A percentile compares a stretch with the other conserved stretches of the same genome.
Evolutionary conservation across 768 basidiomycete genomes (phyloP).

Genomic region (Hydnomerulius pinastri): DNA sequence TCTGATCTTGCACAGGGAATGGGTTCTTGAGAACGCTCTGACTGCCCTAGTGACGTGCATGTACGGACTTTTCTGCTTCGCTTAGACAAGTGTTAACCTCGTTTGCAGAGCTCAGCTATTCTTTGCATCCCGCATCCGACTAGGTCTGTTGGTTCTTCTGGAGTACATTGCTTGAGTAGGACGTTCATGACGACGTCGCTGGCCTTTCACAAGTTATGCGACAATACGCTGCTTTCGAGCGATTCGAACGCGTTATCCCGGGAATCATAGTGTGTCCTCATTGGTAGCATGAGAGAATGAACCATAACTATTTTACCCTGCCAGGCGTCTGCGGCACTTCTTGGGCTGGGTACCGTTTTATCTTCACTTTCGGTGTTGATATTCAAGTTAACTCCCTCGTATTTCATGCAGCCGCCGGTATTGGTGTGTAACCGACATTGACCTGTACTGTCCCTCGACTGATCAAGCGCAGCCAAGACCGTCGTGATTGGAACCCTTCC

Average conservation of each 20-base stretch:
- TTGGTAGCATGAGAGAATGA: not conserved
- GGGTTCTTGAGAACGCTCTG: not conserved
- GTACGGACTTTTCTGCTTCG: not conserved
- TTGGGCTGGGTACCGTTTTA: conserved; percentile 1
- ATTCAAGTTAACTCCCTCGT: too few relatives aligned
- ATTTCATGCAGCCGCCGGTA: conserved; percentile 5
- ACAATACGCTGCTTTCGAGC: conserved; percentile 1
- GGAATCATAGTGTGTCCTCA: not conserved
- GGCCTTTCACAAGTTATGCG: conserved; percentile 10
- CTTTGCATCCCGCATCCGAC: conserved; percentile 6
- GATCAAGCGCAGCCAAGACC: not conserved
- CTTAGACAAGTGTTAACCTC: not conserved
- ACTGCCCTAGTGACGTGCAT: conserved; percentile 4
- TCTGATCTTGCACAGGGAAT: not conserved
- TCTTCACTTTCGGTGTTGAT: too few relatives aligned
- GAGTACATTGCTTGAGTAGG: too few relatives aligned
- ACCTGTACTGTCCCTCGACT: not conserved
- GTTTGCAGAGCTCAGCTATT: conserved; percentile 2
- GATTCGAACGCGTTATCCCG: conserved; percentile 2
- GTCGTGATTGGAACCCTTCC: not conserved
- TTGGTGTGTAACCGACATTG: conserved; percentile 1
- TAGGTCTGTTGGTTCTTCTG: not conserved
- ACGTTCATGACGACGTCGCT: too few relatives aligned
- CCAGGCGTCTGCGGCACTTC: conserved; percentile 3
- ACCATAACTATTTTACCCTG: not conserved